phyloP scores from a whole-genome alignment of 2,329 filamentous ascomycete species.

The Colletotrichum sp. region DNA sequence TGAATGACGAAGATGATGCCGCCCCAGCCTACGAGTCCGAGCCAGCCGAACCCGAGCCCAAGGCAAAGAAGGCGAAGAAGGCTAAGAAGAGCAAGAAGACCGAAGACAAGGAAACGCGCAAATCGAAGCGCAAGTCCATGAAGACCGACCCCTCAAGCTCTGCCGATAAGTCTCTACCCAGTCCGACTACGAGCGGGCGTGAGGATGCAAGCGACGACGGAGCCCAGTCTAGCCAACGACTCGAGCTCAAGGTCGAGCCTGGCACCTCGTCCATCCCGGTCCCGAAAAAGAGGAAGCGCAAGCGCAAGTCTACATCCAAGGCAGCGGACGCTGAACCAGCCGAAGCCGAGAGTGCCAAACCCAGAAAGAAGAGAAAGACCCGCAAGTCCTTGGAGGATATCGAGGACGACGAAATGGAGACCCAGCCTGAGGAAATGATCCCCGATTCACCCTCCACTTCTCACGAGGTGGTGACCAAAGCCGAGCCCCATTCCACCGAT shows the following conservation, averaged over 20 bases:
- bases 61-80: not conserved
- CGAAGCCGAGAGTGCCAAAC: not conserved
- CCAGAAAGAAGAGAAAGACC: conserved; percentile 8
- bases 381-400: not conserved
- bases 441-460: not conserved
- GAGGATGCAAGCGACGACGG: not conserved
- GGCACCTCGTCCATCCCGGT: not conserved
- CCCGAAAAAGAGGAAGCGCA: not conserved
- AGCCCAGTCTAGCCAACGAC: not conserved
- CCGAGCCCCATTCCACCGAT: not conserved
- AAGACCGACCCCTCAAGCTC: not conserved
- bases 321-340: not conserved
- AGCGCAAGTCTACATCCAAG: not conserved
- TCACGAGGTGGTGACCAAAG: not conserved
- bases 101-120: not conserved
- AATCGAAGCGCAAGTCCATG: not conserved
- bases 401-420: conserved; percentile 2
- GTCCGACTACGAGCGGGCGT: not conserved
- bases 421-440: not conserved
- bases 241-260: not conserved
- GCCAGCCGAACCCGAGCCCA: not conserved
- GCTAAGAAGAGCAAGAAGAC: not conserved
- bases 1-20: not conserved
- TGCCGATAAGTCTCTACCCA: not conserved
- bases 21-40: not conserved